A percentile compares a stretch with the other conserved stretches of the same genome.
Evolutionary conservation across 2,329 filamentous ascomycete species (phyloP).

Genomic region (Lecanicillium sp.): DNA sequence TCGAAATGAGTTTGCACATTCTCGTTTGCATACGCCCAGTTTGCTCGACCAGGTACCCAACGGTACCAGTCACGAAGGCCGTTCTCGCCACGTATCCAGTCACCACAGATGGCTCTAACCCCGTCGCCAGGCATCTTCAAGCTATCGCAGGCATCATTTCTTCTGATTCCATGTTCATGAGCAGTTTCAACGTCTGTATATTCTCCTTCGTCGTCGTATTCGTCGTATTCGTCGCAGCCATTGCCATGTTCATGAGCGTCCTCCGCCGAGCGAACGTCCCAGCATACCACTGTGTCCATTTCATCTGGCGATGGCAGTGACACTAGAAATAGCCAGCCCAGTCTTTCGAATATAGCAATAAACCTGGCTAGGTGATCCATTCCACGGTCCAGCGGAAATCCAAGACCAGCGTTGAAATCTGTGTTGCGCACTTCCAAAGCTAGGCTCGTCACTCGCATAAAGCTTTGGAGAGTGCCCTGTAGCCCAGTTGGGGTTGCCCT

Average conservation of each 20-base stretch:
- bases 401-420: neutral
- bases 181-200: neutral
- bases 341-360: neutral
- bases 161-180: neutral
- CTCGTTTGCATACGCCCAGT: neutral
- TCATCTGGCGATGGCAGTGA: neutral
- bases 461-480: neutral
- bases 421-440: neutral
- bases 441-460: neutral
- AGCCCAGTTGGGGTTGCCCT: neutral
- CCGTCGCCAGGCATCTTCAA: neutral
- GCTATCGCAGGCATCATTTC: neutral
- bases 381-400: neutral
- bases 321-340: neutral
- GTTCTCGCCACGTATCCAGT: neutral
- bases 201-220: neutral
- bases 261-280: neutral
- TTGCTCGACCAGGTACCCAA: neutral
- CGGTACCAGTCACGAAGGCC: neutral
- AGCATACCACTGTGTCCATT: neutral
- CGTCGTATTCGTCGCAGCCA: neutral
- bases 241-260: neutral
- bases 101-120: neutral
- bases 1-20: neutral
- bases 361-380: neutral